Base-by-base conservation (phyloP, 257 asterid species). In the Eustoma russellianum region DNA sequence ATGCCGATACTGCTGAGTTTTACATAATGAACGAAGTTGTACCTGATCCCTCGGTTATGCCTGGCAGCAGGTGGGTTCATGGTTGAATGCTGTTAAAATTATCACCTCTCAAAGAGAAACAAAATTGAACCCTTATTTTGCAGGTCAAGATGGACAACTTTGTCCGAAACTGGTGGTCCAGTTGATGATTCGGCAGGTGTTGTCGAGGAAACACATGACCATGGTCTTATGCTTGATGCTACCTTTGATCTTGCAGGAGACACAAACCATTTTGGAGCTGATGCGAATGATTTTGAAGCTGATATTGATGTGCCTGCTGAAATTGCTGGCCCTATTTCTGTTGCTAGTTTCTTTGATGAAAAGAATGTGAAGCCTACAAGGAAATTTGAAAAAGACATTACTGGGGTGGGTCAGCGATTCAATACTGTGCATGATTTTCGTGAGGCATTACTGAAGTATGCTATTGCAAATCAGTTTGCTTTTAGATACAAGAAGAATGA, bases 331-430 rank as follows among this genome's bases (percentile, higher is more conserved):
- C 87, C 94, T 0, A 51, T 81, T 68, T 55, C 81, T 33, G 72
- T 71, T 60, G 52, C 64, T 43, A 58, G 57, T 45, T 60, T 86
- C 52, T 79, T 70, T 33, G 85, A 83, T 9, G 94, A 85, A 60
- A 88, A 74, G 68, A 82, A 79, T 43, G 73, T 79, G 51, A 92
- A 83, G 72, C 94, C 95, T 56, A 85, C 95, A 15, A 85, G 80
- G 50, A 88, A 77, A 54, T 92, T 97, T 97, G 93, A 81, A 73
- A 81, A 83, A 78, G 80, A 77, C 53, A 92, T 92, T 47, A 83
- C 99, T 1, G 95, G 93, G 17, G 99, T 92, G 57, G 99, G 99
- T 57, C 99, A 92, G 62, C 73, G 99, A 67, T 92, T 92, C 77
- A 92, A 83, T 48, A 85, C 94, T 17, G 99, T 92, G 17, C 93